A percentile compares a stretch with the other conserved stretches of the same genome.
These are phyloP conservation scores for Wickerhamiella nectarea DNA, from an alignment of 805 yeast species.

Conservation along the genomic window DNA sequence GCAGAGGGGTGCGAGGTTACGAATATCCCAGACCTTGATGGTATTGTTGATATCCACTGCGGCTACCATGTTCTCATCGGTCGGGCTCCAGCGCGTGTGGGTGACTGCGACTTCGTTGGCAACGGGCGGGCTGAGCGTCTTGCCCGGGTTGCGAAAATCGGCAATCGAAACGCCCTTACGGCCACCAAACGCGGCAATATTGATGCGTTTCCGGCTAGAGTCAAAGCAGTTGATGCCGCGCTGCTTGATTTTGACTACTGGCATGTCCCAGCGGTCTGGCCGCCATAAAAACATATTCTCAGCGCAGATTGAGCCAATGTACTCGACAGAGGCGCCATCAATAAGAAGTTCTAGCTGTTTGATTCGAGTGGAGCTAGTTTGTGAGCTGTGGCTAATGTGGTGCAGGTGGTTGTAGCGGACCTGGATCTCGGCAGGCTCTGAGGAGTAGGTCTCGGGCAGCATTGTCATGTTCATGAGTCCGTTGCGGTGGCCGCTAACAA, in stretches of 20 bases:
- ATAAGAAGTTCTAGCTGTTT: conserved; percentile 29
- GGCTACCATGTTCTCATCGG: conserved; percentile 47
- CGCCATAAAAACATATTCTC: conserved; percentile 72
- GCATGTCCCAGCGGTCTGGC: conserved; percentile 41
- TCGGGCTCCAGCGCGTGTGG: conserved; percentile 48
- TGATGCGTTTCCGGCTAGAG: conserved; percentile 33
- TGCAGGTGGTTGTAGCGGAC: conserved; percentile 68
- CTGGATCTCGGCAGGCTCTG: conserved; percentile 53
- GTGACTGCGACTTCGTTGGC: conserved; percentile 28
- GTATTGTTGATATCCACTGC: conserved; percentile 41
- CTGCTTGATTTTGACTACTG: conserved; percentile 40
- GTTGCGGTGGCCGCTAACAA: conserved; percentile 55
- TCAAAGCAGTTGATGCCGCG: conserved; percentile 40
- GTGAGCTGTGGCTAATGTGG: conserved; percentile 35
- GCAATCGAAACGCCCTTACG: conserved; percentile 59
- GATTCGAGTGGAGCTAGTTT: conserved; percentile 23
- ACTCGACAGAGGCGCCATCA: conserved; percentile 32
- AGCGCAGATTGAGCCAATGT: conserved; percentile 49
- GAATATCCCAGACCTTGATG: conserved; percentile 62
- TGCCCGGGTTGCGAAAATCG: conserved; percentile 46
- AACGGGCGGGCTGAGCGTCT: conserved; percentile 33
- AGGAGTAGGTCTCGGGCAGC: conserved; percentile 41
- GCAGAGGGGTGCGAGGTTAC: conserved; percentile 42
- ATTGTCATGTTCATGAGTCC: conserved; percentile 64
- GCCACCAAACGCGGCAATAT: conserved; percentile 46